These are phyloP conservation scores for Phylloporus sp. DNA, from an alignment of 768 basidiomycete genomes.

Conservation along the genomic window DNA sequence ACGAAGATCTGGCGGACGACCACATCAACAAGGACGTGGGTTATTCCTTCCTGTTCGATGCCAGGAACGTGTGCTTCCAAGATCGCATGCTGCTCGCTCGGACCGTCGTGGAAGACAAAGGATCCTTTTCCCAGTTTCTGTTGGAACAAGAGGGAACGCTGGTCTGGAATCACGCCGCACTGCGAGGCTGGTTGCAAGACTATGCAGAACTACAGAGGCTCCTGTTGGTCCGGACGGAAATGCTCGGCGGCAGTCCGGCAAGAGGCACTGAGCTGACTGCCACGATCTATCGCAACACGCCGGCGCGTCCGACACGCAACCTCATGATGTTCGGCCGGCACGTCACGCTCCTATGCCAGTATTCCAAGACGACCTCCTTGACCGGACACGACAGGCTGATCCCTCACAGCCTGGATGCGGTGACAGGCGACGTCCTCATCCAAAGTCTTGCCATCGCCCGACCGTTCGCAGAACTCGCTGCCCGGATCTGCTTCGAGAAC, in stretches of 20 bases:
- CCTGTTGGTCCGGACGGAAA: not conserved
- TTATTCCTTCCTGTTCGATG: constrained; percentile 6
- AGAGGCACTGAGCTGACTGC: constrained; percentile 6
- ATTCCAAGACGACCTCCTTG: not conserved
- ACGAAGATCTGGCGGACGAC: constrained; percentile 18
- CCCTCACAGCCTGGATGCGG: not conserved
- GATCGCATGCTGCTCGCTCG: not conserved
- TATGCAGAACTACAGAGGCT: constrained; percentile 8
- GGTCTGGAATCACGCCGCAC: not conserved
- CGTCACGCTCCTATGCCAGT: not conserved
- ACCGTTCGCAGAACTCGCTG: not conserved
- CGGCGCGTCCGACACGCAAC: not conserved
- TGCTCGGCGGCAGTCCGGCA: constrained; percentile 15
- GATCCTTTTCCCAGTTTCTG: not conserved
- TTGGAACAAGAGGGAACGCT: fast-evolving
- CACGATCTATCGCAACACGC: not conserved
- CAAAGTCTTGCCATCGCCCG: not conserved
- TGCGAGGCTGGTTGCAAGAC: constrained; percentile 1
- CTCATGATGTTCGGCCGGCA: not conserved
- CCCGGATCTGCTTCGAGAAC: not conserved
- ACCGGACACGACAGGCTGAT: constrained; percentile 1
- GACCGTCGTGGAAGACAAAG: not conserved
- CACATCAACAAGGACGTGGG: not conserved
- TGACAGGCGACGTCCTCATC: not conserved
- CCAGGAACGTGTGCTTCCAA: not conserved